Conservation (phyloP, 192 early-diverging fungal species). For the Cetraspora pellucida region DNA sequence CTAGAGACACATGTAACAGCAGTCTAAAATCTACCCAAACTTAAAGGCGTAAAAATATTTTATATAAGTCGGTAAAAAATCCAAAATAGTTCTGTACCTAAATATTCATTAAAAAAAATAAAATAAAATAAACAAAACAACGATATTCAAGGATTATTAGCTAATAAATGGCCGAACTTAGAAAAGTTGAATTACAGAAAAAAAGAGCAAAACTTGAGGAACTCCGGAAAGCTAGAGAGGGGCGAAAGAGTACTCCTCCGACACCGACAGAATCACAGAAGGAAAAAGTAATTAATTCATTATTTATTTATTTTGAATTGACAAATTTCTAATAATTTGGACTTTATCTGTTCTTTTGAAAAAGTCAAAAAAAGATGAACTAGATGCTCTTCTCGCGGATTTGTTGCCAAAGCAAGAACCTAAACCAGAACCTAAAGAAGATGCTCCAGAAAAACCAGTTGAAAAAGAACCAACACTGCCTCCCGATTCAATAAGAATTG, state of each 20-base stretch:
- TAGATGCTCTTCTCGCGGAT: background rate
- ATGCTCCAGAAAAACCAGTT: background rate
- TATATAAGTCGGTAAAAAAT: too few relatives aligned
- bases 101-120: too few relatives aligned
- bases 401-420: background rate
- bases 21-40: background rate
- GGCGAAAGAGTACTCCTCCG: constrained; percentile 55
- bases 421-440: background rate
- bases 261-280: constrained; percentile 10
- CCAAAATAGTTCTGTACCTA: too few relatives aligned
- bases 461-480: background rate
- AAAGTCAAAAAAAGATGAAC: background rate
- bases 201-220: constrained; percentile 92
- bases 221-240: constrained; percentile 78
- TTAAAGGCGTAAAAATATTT: background rate
- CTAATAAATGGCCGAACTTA: constrained; percentile 46
- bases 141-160: background rate
- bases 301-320: background rate
- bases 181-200: constrained; percentile 82
- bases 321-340: background rate
- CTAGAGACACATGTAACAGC: background rate
- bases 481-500: constrained; percentile 10
- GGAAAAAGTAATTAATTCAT: background rate
- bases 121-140: background rate
- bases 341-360: background rate